Percentiles rank a stretch among this genome's conserved stretches.
These are phyloP conservation scores for Penicillium salamii DNA, from an alignment of 495 filamentous ascomycete species.

Conservation along the genomic window DNA sequence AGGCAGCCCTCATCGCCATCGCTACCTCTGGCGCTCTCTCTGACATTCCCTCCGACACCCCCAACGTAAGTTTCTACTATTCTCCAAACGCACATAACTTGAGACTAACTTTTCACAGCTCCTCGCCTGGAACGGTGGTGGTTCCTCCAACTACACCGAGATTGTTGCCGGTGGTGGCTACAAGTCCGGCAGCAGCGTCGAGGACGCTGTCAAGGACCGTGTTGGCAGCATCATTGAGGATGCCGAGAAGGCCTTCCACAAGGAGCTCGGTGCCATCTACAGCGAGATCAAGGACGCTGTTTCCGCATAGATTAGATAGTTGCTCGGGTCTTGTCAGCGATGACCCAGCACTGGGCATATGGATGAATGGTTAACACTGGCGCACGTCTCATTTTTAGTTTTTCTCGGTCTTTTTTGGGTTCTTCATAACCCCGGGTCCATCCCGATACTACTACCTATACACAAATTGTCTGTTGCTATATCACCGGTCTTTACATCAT, in stretches of 20 bases:
- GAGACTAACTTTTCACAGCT: constrained; percentile 55
- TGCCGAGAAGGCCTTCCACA: constrained; percentile 36
- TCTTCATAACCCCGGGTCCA: constrained; percentile 16
- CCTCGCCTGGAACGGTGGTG: constrained; percentile 99
- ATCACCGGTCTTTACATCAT: too few species aligned
- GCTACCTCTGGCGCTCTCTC: constrained; percentile 76
- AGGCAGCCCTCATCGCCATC: constrained; percentile 79
- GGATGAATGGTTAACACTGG: constrained; percentile 30
- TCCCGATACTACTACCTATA: constrained; percentile 12
- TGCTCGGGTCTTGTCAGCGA: constrained; percentile 19
- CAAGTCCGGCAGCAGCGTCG: constrained; percentile 25
- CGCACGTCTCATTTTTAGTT: constrained; percentile 31
- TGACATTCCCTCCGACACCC: constrained; percentile 82
- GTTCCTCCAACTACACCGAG: constrained; percentile 80
- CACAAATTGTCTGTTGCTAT: constrained; percentile 17
- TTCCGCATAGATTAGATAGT: constrained; percentile 32
- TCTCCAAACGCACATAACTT: not conserved
- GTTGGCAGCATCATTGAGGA: constrained; percentile 32
- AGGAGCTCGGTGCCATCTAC: constrained; percentile 45
- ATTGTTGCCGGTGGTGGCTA: constrained; percentile 69
- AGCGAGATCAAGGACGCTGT: constrained; percentile 46
- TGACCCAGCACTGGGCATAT: constrained; percentile 26
- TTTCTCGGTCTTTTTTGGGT: constrained; percentile 22
- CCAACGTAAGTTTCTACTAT: constrained; percentile 56
- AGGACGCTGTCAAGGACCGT: constrained; percentile 23